A percentile compares a stretch with the other conserved stretches of the same genome.
These are phyloP conservation scores for Teunomyces pallodes DNA, from an alignment of 805 yeast species.

Conservation along the genomic window DNA sequence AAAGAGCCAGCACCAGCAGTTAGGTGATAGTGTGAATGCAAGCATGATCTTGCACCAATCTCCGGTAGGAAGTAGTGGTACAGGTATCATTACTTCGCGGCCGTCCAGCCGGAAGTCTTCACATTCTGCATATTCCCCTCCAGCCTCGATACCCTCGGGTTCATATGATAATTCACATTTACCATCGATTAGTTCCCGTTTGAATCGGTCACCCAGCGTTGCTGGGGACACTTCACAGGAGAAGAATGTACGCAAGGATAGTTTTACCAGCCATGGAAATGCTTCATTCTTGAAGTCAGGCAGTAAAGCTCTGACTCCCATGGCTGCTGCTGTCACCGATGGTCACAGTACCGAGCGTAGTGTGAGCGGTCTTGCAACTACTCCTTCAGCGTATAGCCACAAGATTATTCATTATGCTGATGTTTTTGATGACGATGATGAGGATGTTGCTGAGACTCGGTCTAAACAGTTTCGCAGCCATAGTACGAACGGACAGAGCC, in stretches of 20 bases:
- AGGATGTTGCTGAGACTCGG: constrained; percentile 19
- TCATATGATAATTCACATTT: constrained; percentile 26
- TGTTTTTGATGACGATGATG: constrained; percentile 49
- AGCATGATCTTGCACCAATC: constrained; percentile 39
- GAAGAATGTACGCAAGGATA: background rate
- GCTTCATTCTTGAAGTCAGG: constrained; percentile 17
- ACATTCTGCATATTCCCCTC: constrained; percentile 28
- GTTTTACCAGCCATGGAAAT: constrained; percentile 8
- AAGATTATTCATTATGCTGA: constrained; percentile 32
- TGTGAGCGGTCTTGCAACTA: constrained; percentile 34
- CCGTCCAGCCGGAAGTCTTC: constrained; percentile 29
- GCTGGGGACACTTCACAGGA: constrained; percentile 1
- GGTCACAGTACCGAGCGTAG: constrained; percentile 14
- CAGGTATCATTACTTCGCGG: constrained; percentile 16
- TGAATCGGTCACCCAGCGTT: constrained; percentile 17
- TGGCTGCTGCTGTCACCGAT: constrained; percentile 23
- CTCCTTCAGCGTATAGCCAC: constrained; percentile 28
- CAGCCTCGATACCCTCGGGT: constrained; percentile 21
- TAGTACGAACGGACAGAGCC: background rate
- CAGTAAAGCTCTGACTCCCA: constrained; percentile 16
- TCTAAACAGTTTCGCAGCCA: constrained; percentile 1
- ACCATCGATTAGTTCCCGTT: constrained; percentile 34
- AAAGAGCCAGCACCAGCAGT: constrained; percentile 51
- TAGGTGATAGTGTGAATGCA: constrained; percentile 55
- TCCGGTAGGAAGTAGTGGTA: constrained; percentile 4